phyloP scores from a whole-genome alignment of 2,329 filamentous ascomycete genomes.

The Lasiodiplodia citricola region DNA sequence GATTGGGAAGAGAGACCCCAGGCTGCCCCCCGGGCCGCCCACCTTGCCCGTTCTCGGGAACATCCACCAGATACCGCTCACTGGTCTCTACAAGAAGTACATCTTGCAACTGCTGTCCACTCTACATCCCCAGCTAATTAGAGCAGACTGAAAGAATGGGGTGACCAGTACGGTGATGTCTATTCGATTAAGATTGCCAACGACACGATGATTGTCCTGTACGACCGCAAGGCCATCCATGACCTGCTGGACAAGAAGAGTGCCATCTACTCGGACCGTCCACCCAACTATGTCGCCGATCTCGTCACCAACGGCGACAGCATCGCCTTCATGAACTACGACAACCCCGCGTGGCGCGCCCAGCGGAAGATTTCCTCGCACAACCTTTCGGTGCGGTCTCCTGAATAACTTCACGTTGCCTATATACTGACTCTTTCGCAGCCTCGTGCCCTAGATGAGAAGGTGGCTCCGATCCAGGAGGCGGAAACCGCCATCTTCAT shows the following conservation, averaged over 20 bases:
- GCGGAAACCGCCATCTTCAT: conserved; percentile 29
- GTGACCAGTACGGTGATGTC: conserved; percentile 49
- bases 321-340: conserved; percentile 35
- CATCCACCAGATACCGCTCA: conserved; percentile 16
- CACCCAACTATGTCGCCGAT: conserved; percentile 47
- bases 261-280: conserved; percentile 50
- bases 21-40: not conserved
- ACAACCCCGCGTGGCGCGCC: conserved; percentile 31
- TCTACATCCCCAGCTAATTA: no score
- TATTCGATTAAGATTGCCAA: conserved; percentile 51
- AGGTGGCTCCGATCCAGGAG: conserved; percentile 29
- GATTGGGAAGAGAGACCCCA: conserved; percentile 2
- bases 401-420: not conserved
- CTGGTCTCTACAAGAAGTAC: conserved; percentile 30
- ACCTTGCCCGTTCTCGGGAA: conserved; percentile 13
- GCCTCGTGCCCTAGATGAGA: conserved; percentile 27
- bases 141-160: conserved; percentile 50
- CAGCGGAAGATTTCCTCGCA: conserved; percentile 34
- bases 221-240: conserved; percentile 46
- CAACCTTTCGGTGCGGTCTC: conserved; percentile 25
- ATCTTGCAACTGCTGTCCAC: not conserved
- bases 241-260: conserved; percentile 55
- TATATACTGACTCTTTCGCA: not conserved
- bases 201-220: conserved; percentile 49
- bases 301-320: conserved; percentile 55